These are phyloP conservation scores for Kazachstania viticola DNA, from an alignment of 805 yeast species.

Conservation along the genomic window DNA sequence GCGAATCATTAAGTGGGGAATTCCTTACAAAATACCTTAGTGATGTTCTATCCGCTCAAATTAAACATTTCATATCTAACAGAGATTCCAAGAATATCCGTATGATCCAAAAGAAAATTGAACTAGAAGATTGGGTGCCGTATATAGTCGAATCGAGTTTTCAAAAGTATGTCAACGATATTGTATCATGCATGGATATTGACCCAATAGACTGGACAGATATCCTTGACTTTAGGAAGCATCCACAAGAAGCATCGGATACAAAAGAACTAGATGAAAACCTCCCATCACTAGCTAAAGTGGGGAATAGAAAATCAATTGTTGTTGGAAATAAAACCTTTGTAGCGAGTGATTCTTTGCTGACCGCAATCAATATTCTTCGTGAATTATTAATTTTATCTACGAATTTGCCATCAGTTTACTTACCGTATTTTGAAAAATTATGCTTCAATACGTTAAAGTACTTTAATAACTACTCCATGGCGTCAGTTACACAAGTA, in stretches of 20 bases:
- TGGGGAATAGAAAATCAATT: conserved; percentile 30
- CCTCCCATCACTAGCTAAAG: background rate
- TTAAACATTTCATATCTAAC: conserved; percentile 44
- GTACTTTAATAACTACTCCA: conserved; percentile 34
- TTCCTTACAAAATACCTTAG: conserved; percentile 47
- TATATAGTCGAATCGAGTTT: conserved; percentile 38
- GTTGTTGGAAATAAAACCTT: conserved; percentile 45
- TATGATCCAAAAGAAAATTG: conserved; percentile 38
- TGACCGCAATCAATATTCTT: conserved; percentile 30
- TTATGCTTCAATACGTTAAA: conserved; percentile 36
- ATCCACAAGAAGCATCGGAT: background rate
- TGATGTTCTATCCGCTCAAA: conserved; percentile 56
- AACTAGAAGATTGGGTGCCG: conserved; percentile 73
- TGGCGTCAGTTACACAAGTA: conserved; percentile 16
- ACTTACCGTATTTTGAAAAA: conserved; percentile 30
- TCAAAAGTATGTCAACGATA: conserved; percentile 40
- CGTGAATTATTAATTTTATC: conserved; percentile 47
- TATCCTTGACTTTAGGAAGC: conserved; percentile 18
- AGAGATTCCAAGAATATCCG: conserved; percentile 43
- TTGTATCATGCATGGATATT: conserved; percentile 35
- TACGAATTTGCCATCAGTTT: conserved; percentile 38
- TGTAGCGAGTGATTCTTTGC: conserved; percentile 44
- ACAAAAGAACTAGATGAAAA: conserved; percentile 3
- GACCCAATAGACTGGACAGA: conserved; percentile 42
- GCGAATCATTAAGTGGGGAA: conserved; percentile 72